Conservation (phyloP, 2,329 filamentous ascomycete species). For the Fonsecaea pedrosoi region DNA sequence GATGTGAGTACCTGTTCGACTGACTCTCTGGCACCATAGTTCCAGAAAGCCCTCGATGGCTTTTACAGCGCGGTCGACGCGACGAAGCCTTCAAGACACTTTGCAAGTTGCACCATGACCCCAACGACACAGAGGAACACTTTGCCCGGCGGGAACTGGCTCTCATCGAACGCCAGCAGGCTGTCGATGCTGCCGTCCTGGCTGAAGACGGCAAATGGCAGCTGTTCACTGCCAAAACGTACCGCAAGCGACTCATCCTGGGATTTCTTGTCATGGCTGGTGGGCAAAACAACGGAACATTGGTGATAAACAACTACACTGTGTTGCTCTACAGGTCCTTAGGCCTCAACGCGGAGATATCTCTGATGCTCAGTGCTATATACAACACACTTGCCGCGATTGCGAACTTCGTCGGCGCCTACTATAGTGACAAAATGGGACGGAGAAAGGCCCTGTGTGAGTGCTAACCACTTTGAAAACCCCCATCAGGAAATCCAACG, state of each 20-base stretch:
- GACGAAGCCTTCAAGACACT: constrained; percentile 20
- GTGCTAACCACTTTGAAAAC: neutral
- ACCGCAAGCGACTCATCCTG: constrained; percentile 24
- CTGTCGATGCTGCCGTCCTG: constrained; percentile 1
- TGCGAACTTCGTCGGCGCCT: constrained; percentile 25
- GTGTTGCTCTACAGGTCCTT: constrained; percentile 23
- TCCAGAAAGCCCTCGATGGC: constrained; percentile 29
- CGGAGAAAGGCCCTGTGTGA: constrained; percentile 21
- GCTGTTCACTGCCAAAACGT: constrained; percentile 20
- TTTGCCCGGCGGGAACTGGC: constrained; percentile 23
- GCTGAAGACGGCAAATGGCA: constrained; percentile 23
- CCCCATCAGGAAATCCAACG: too few species aligned
- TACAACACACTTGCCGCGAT: constrained; percentile 27
- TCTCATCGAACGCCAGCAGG: constrained; percentile 21
- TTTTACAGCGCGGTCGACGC: constrained; percentile 10
- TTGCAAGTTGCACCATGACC: constrained; percentile 20
- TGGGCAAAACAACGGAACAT: constrained; percentile 16
- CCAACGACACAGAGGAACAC: constrained; percentile 16
- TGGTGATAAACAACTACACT: constrained; percentile 27
- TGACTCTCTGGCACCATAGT: constrained; percentile 4
- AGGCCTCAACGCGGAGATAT: constrained; percentile 12
- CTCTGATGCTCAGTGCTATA: constrained; percentile 16
- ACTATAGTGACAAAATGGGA: constrained; percentile 17
- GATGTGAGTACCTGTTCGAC: neutral
- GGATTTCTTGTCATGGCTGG: constrained; percentile 14